These are phyloP conservation scores for Boletus speciosus DNA, from an alignment of 768 basidiomycete species.

Conservation along the genomic window DNA sequence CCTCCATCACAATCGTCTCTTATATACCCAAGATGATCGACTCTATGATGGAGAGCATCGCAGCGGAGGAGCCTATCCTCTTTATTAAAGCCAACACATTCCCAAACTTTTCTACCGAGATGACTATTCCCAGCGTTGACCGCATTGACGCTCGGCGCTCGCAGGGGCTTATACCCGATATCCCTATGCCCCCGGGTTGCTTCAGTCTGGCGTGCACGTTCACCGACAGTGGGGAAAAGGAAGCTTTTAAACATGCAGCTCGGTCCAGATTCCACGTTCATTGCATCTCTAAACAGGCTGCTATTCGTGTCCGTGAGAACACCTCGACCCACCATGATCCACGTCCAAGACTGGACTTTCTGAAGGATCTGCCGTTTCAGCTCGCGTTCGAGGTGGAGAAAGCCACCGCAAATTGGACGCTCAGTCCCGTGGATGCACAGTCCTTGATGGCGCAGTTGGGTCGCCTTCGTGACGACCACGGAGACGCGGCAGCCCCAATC, in stretches of 20 bases:
- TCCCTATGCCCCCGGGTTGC: constrained; percentile 27
- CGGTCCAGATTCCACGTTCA: constrained; percentile 22
- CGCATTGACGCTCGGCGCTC: constrained; percentile 14
- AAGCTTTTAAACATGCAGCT: constrained; percentile 28
- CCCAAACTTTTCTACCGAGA: constrained; percentile 25
- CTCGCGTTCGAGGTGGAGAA: constrained; percentile 41
- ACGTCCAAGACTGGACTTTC: constrained; percentile 18
- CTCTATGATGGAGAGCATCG: constrained; percentile 15
- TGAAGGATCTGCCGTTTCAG: constrained; percentile 29
- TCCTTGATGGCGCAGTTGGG: constrained; percentile 19
- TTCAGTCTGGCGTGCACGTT: constrained; percentile 32
- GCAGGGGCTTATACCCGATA: constrained; percentile 26
- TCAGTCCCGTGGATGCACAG: constrained; percentile 22
- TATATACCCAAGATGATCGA: constrained; percentile 24
- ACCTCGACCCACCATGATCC: constrained; percentile 2
- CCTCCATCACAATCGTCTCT: constrained; percentile 8
- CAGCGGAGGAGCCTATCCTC: constrained; percentile 13
- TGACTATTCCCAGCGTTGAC: fast-evolving
- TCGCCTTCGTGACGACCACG: constrained; percentile 16
- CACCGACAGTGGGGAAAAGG: constrained; percentile 18
- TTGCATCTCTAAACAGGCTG: not conserved
- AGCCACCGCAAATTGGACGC: constrained; percentile 28
- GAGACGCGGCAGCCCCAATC: constrained; percentile 19
- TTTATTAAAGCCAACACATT: constrained; percentile 35
- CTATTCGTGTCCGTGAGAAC: constrained; percentile 20